phyloP scores from a whole-genome alignment of 108 stramenopile genomes.

The Nitzschia palea region DNA sequence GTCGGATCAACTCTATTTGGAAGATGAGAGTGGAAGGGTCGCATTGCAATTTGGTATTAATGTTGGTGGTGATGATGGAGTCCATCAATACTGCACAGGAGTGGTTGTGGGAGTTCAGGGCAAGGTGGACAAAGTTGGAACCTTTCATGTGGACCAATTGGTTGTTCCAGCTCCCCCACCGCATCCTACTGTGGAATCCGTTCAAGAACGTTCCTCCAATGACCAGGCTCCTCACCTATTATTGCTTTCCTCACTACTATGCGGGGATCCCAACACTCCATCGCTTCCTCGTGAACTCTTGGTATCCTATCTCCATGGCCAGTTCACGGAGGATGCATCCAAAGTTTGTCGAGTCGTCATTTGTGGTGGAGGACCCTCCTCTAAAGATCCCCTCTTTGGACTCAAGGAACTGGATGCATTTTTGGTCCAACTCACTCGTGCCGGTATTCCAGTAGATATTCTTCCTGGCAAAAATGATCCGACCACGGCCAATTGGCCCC shows the following conservation, averaged over 20 bases:
- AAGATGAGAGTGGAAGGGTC: conserved; percentile 86
- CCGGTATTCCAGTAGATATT: conserved; percentile 76
- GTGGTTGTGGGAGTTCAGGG: conserved; percentile 73
- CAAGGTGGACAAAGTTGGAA: conserved; percentile 50
- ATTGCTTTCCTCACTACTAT: conserved; percentile 69
- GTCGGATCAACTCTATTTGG: conserved; percentile 66
- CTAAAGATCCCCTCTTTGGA: conserved; percentile 24
- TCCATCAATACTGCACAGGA: conserved; percentile 63
- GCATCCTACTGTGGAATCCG: conserved; percentile 4
- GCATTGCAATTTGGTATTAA: conserved; percentile 37
- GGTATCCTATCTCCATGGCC: conserved; percentile 67
- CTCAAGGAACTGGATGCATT: conserved; percentile 68
- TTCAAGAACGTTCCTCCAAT: neutral
- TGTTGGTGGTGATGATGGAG: too few species aligned
- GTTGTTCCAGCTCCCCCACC: conserved; percentile 50
- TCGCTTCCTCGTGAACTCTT: conserved; percentile 75
- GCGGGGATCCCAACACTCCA: conserved; percentile 56
- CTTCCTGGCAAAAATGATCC: conserved; percentile 81
- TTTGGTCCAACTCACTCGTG: conserved; percentile 41
- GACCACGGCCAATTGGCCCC: conserved; percentile 87
- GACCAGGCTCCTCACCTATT: conserved; percentile 35
- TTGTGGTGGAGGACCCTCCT: conserved; percentile 53
- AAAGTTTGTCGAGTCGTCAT: conserved; percentile 68
- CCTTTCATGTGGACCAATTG: conserved; percentile 61
- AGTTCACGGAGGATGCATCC: conserved; percentile 44